Evolutionary conservation across 768 basidiomycete genomes (phyloP), one percentile per base, ranked within the genome.

Genomic region (Amanita brunnescens): DNA sequence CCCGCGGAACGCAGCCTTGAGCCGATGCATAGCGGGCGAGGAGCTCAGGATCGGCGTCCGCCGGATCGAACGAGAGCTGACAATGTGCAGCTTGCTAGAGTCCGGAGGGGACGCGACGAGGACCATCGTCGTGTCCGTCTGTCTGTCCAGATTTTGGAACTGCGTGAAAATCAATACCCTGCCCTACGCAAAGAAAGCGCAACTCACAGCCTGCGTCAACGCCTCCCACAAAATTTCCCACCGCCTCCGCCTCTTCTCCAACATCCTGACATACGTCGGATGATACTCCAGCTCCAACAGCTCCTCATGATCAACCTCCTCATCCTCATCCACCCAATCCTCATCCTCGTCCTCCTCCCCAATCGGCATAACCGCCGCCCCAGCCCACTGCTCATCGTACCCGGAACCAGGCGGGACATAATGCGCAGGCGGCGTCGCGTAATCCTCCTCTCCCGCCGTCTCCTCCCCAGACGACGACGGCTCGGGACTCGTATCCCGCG

Each of bases 161-260:
- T 91, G 54, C 30, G 55, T n/a, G 21, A 38, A 50, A 55, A 41
- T 35, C 26, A 39, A 18, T 38, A 26, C 47, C 39, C 5, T 32
- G 12, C 34, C 8, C 5, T 18, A 12, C 40, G 47, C 44, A 49
- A 40, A 24, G 53, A 38, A 37, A 9, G 44, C 45, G 39, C 2
- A 13, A 35, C 18, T 68, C 76, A 88, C 87, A 52, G 85, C 84
- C 64, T 86, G 84, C 16, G 80, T 72, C 24, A 91, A 67, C 20
- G 76, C 75, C 52, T 89, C 85, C 87, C 87, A 89, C 3, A 81
- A 79, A 33, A 77, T 70, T 54, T 87, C 86, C 83, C 85, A 91
- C 51, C 80, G 73, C 49, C 84, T 67, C 43, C 83, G 74, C 44
- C 87, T 68, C 64, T 84, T 87, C 58, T 83, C 81, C 47, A 76